Conservation (phyloP, 768 basidiomycete genomes). For the Hypholoma sublateritium region DNA sequence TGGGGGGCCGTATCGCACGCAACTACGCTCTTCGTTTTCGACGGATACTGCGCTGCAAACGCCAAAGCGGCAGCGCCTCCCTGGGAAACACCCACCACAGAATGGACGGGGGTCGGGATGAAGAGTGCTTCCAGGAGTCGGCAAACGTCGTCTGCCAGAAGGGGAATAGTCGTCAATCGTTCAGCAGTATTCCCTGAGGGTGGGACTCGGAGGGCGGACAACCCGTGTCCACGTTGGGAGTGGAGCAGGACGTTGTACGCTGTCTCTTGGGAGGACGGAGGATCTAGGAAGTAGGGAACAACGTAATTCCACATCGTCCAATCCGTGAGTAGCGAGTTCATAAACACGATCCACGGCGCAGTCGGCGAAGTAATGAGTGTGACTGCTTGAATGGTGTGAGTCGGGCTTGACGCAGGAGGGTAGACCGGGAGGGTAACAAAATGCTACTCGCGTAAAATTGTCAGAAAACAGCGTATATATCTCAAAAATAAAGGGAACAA, state of each 20-base stretch:
- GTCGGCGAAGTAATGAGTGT: constrained; percentile 37
- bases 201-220: constrained; percentile 40
- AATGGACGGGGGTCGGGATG: constrained; percentile 39
- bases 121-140: constrained; percentile 33
- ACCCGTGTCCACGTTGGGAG: constrained; percentile 53
- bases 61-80: constrained; percentile 52
- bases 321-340: constrained; percentile 51
- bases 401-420: constrained; percentile 17
- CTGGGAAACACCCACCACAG: constrained; percentile 53
- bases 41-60: constrained; percentile 37
- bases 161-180: constrained; percentile 37
- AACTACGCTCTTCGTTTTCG: constrained; percentile 38
- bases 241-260: constrained; percentile 50
- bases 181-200: constrained; percentile 1
- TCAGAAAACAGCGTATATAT: not conserved
- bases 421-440: constrained; percentile 36
- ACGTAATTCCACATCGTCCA: constrained; percentile 47
- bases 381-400: constrained; percentile 40
- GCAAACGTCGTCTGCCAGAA: constrained; percentile 45
- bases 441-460: constrained; percentile 29
- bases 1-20: constrained; percentile 47
- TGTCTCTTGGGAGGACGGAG: constrained; percentile 7
- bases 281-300: constrained; percentile 38
- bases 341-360: constrained; percentile 52
- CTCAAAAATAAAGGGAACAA: not conserved